Evolutionary conservation across 1,139 yeast species (phyloP).

Genomic region (Tardiomyces blankii): DNA sequence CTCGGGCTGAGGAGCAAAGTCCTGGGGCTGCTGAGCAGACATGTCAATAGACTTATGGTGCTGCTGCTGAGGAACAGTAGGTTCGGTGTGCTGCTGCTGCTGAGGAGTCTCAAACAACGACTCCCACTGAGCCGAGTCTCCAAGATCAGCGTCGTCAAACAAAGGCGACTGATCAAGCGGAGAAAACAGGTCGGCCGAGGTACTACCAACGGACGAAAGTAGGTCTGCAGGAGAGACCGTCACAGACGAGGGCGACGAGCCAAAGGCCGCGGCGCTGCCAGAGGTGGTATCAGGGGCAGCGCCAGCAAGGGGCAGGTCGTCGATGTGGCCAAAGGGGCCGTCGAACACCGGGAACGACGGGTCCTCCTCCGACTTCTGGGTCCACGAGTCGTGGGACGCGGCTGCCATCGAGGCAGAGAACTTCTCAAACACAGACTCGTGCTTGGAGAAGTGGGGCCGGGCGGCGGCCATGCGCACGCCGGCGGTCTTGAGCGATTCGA

Average conservation of each 20-base stretch:
- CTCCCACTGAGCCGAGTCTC: slow-evolving; percentile 23
- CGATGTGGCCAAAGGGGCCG: neutral
- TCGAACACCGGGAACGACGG: slow-evolving; percentile 1
- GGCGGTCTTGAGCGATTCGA: neutral
- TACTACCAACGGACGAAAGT: slow-evolving; percentile 10
- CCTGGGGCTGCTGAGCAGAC: slow-evolving; percentile 1
- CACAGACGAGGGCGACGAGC: slow-evolving; percentile 14
- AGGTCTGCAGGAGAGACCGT: slow-evolving; percentile 25
- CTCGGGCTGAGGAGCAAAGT: neutral
- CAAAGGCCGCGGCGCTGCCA: slow-evolving; percentile 6
- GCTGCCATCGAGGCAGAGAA: slow-evolving; percentile 22
- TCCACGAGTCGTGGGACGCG: slow-evolving; percentile 8
- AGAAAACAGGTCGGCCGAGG: slow-evolving; percentile 10
- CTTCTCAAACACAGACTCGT: slow-evolving; percentile 23
- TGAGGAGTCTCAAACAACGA: slow-evolving; percentile 19
- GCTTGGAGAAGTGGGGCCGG: slow-evolving; percentile 12
- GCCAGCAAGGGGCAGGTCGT: slow-evolving; percentile 10
- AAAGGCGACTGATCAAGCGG: slow-evolving; percentile 25
- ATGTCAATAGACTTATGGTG: slow-evolving; percentile 1
- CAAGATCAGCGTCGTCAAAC: slow-evolving; percentile 22
- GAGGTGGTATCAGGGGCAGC: slow-evolving; percentile 12
- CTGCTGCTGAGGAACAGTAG: neutral
- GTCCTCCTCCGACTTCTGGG: slow-evolving; percentile 5
- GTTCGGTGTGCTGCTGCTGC: neutral
- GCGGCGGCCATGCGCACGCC: neutral